Conservation (phyloP, 2,329 filamentous ascomycete species). For the Hypoxylon sp. region DNA sequence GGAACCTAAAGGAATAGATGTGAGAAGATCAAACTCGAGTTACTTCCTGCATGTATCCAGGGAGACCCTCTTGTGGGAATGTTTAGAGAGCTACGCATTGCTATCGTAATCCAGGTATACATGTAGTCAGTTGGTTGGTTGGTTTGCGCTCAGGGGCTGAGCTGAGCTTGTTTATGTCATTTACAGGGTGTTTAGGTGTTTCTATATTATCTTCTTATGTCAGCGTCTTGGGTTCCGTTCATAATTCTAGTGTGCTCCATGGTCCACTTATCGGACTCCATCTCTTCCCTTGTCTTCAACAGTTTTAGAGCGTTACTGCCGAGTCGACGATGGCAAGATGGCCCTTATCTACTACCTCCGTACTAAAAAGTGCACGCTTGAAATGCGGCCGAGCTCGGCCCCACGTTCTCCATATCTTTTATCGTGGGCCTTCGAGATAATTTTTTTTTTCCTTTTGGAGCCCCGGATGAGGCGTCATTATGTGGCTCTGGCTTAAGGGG, state of each 20-base stretch:
- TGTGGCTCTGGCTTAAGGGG: constrained; percentile 30
- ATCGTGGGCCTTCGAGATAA: constrained; percentile 47
- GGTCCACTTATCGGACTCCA: constrained; percentile 46
- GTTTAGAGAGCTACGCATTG: constrained; percentile 20
- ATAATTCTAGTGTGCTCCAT: constrained; percentile 50
- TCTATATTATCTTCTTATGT: constrained; percentile 37
- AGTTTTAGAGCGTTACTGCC: constrained; percentile 38
- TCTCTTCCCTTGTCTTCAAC: constrained; percentile 36
- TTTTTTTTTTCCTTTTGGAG: constrained; percentile 33
- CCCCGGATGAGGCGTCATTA: constrained; percentile 44
- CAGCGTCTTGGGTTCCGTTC: constrained; percentile 42
- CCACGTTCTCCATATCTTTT: constrained; percentile 50
- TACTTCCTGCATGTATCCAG: constrained; percentile 10
- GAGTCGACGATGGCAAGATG: constrained; percentile 42
- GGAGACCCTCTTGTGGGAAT: constrained; percentile 1
- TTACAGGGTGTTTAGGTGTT: constrained; percentile 6
- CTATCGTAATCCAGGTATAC: constrained; percentile 28
- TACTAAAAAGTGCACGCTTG: constrained; percentile 41
- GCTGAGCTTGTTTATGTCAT: constrained; percentile 20
- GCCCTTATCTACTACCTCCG: constrained; percentile 50
- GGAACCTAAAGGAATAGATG: constrained; percentile 27
- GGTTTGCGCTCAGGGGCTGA: constrained; percentile 25
- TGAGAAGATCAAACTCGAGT: constrained; percentile 32
- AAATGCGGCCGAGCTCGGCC: constrained; percentile 48
- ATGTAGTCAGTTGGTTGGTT: constrained; percentile 9